phyloP scores from a whole-genome alignment of 768 basidiomycete species.

The Astraeus odoratus region DNA sequence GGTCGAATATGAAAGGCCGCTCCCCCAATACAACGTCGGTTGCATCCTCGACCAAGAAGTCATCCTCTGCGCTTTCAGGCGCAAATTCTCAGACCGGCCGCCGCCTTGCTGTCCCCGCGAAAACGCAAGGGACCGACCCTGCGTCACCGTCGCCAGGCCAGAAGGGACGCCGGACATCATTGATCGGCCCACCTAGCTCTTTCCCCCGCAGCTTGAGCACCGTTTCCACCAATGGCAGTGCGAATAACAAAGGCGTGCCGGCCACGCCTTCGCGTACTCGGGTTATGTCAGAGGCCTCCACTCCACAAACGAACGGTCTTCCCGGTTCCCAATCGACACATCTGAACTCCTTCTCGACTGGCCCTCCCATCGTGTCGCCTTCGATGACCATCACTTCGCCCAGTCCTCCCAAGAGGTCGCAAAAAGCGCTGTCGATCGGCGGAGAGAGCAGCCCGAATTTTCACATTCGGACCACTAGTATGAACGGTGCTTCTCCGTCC shows the following conservation, averaged over 20 bases:
- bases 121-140: slow-evolving; percentile 23
- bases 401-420: slow-evolving; percentile 28
- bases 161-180: slow-evolving; percentile 20
- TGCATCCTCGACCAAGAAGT: slow-evolving; percentile 32
- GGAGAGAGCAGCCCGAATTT: slow-evolving; percentile 5
- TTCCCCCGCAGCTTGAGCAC: slow-evolving; percentile 15
- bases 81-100: slow-evolving; percentile 28
- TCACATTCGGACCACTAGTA: slow-evolving; percentile 11
- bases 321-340: slow-evolving; percentile 14
- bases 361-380: slow-evolving; percentile 20
- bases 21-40: slow-evolving; percentile 49
- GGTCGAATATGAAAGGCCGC: slow-evolving; percentile 20
- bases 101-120: slow-evolving; percentile 34
- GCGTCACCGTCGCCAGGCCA: slow-evolving; percentile 22
- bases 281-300: slow-evolving; percentile 37
- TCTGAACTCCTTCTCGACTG: slow-evolving; percentile 21
- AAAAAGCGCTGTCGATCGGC: slow-evolving; percentile 21
- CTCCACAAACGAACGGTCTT: slow-evolving; percentile 17
- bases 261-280: slow-evolving; percentile 35
- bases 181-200: slow-evolving; percentile 24
- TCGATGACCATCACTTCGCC: slow-evolving; percentile 36
- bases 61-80: slow-evolving; percentile 32
- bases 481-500: neutral
- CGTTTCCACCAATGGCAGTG: slow-evolving; percentile 11
- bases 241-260: slow-evolving; percentile 17